Evolutionary conservation across 192 early-diverging fungal species (phyloP), one percentile per base, ranked within the genome.

Genomic region (Glomus cerebriforme): DNA sequence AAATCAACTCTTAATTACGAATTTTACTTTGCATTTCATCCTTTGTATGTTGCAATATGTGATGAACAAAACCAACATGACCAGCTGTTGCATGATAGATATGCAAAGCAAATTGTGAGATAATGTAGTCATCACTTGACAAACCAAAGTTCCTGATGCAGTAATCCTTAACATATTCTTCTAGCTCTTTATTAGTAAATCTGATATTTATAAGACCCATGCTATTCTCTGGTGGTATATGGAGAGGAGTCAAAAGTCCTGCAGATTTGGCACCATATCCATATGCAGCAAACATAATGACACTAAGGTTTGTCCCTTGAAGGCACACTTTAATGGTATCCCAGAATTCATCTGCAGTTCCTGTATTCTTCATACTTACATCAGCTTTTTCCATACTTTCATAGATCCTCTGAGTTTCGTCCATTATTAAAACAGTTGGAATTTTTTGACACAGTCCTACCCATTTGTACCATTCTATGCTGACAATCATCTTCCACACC

Each of bases 351-450:
- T 73, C 58, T 49, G 59, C 79, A 71, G 24, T 43, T 37, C 24
- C 39, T 59, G 34, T 26, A 77, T 43, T 15, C 29, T 45, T n/a
- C 7, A n/a, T 66, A 58, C 29, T 22, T 43, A 45, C 32, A 19
- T 34, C 59, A 29, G 19, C 31, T 63, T n/a, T 7, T 1, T 12
- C 0, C 1, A 62, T 32, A 59, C 29, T 24, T 15, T 43, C 5
- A 34, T 79, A 79, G 13, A 79, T 59, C 26, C 63, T 60, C 62
- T 80, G 69, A 60, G 34, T 54, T 62, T 79, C 79, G 32, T 79
- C 78, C 24, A 79, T 26, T 47, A 79, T 79, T 31, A 79, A 69
- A 47, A 71, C 49, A 22, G 79, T 74, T 43, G 22, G 59, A 45
- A 75, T 45, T 47, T 26, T n/a, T 26, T 31, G 2, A 27, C 79